Percentiles rank a stretch among this genome's conserved stretches.
phyloP scores from a whole-genome alignment of 805 yeast genomes.

The Ogataea wickerhamii region DNA sequence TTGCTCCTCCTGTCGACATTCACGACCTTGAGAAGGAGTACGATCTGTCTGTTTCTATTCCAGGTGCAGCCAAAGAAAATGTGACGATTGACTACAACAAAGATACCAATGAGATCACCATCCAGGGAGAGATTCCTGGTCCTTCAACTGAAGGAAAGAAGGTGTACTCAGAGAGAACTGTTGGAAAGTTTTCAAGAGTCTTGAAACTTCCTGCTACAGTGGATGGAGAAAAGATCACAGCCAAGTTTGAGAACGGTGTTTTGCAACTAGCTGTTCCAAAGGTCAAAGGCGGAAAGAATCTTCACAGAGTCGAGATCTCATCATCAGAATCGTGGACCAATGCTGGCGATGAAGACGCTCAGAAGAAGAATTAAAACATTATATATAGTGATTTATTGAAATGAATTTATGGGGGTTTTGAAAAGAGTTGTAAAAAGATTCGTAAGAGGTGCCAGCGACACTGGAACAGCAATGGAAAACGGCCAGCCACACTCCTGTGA shows the following conservation, averaged over 20 bases:
- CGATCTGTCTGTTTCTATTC: constrained; percentile 41
- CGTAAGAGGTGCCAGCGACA: too few species aligned
- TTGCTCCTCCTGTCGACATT: constrained; percentile 44
- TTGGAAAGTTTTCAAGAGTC: constrained; percentile 38
- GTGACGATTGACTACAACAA: constrained; percentile 45
- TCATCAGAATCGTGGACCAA: constrained; percentile 13
- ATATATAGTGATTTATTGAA: too few species aligned
- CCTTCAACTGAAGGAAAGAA: constrained; percentile 11
- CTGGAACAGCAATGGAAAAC: too few species aligned
- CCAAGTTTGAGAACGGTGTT: constrained; percentile 45
- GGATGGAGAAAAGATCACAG: constrained; percentile 43
- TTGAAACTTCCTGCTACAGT: constrained; percentile 40
- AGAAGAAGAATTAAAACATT: background rate
- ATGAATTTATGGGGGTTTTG: too few species aligned
- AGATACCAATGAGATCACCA: constrained; percentile 38
- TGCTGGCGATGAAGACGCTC: background rate
- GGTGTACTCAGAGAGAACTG: constrained; percentile 20
- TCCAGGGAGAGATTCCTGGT: constrained; percentile 42
- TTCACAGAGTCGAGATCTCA: constrained; percentile 23
- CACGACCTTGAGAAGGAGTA: constrained; percentile 41
- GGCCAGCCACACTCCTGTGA: too few species aligned
- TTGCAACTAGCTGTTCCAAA: constrained; percentile 39
- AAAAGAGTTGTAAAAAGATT: too few species aligned
- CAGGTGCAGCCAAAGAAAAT: constrained; percentile 45
- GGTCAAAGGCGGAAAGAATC: constrained; percentile 18